A percentile compares a stretch with the other conserved stretches of the same genome.
Evolutionary conservation across 495 filamentous ascomycete genomes (phyloP).

Genomic region (Barbatosphaeria neglecta): DNA sequence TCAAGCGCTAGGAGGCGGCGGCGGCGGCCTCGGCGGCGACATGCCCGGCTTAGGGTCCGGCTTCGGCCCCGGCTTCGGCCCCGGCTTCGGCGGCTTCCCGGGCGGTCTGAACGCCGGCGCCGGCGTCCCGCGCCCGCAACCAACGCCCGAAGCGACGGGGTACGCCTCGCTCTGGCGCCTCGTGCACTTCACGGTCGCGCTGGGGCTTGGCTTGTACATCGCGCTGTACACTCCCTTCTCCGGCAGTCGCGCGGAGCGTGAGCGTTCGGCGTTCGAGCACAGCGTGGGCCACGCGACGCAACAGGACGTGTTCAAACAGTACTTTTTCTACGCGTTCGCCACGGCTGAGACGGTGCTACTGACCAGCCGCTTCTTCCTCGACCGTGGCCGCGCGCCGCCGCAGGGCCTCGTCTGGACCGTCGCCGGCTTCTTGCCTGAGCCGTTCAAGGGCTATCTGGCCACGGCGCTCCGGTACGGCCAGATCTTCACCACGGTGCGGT

Average conservation of each 20-base stretch:
- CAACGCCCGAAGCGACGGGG: too few relatives aligned
- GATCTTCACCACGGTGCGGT: slow-evolving; percentile 50
- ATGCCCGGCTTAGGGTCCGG: slow-evolving; percentile 21
- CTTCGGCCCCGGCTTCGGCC: slow-evolving; percentile 17
- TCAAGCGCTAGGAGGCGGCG: slow-evolving; percentile 34
- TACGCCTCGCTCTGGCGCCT: slow-evolving; percentile 56
- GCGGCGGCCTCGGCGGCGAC: slow-evolving; percentile 27
- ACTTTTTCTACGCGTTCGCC: slow-evolving; percentile 64
- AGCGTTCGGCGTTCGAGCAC: slow-evolving; percentile 9
- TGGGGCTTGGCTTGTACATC: slow-evolving; percentile 62
- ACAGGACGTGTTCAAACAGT: slow-evolving; percentile 15
- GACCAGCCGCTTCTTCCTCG: slow-evolving; percentile 52
- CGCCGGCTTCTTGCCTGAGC: slow-evolving; percentile 46
- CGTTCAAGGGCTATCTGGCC: slow-evolving; percentile 42
- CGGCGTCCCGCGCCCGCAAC: slow-evolving; percentile 29
- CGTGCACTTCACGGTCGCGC: slow-evolving; percentile 61
- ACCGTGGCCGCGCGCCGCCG: slow-evolving; percentile 31
- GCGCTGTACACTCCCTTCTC: slow-evolving; percentile 51
- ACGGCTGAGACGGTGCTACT: slow-evolving; percentile 68
- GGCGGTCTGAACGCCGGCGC: slow-evolving; percentile 6
- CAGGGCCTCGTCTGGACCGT: slow-evolving; percentile 49
- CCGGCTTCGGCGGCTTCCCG: slow-evolving; percentile 4
- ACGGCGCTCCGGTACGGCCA: slow-evolving; percentile 56
- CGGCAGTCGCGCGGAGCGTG: slow-evolving; percentile 37
- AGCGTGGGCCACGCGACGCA: slow-evolving; percentile 7